Percentiles rank a stretch among this genome's conserved stretches.
Conservation (phyloP, 164 flowering plant genomes). For the Nymphaea thermarum region DNA sequence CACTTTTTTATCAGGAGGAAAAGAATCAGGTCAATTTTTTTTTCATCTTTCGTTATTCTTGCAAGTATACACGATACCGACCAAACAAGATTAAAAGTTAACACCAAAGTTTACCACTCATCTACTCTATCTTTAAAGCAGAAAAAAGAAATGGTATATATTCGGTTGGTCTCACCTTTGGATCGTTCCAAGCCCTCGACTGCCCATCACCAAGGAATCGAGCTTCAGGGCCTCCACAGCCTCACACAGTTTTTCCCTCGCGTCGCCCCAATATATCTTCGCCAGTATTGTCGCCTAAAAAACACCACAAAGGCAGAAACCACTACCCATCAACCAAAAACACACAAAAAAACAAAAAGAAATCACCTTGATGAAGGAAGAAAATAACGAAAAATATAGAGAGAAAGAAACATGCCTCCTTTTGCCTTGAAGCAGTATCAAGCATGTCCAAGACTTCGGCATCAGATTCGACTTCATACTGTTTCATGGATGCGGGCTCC, state of each 20-base stretch:
- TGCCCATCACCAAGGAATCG: constrained; percentile 65
- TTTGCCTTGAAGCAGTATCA: constrained; percentile 45
- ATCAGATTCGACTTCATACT: constrained; percentile 43
- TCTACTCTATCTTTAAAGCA: too few relatives aligned
- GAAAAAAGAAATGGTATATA: too few relatives aligned
- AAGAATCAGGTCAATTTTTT: too few relatives aligned
- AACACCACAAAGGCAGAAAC: neutral
- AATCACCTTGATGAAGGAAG: neutral
- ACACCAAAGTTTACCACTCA: too few relatives aligned
- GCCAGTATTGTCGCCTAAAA: constrained; percentile 40
- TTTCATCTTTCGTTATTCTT: too few relatives aligned
- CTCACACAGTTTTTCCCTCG: constrained; percentile 53
- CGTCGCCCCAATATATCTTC: constrained; percentile 89
- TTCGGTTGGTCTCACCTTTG: constrained; percentile 26
- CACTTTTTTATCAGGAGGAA: too few relatives aligned
- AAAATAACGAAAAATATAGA: constrained; percentile 12
- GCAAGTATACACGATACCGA: too few relatives aligned
- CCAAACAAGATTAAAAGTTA: too few relatives aligned
- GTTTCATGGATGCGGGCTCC: constrained; percentile 27
- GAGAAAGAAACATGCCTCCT: constrained; percentile 28
- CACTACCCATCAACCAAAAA: neutral
- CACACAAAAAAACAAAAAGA: neutral
- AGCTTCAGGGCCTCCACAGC: constrained; percentile 44
- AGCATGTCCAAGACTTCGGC: constrained; percentile 52
- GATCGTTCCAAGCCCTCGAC: constrained; percentile 61